Evolutionary conservation across 1,139 yeast species (phyloP).

Genomic region (Kodamaea fungicola): DNA sequence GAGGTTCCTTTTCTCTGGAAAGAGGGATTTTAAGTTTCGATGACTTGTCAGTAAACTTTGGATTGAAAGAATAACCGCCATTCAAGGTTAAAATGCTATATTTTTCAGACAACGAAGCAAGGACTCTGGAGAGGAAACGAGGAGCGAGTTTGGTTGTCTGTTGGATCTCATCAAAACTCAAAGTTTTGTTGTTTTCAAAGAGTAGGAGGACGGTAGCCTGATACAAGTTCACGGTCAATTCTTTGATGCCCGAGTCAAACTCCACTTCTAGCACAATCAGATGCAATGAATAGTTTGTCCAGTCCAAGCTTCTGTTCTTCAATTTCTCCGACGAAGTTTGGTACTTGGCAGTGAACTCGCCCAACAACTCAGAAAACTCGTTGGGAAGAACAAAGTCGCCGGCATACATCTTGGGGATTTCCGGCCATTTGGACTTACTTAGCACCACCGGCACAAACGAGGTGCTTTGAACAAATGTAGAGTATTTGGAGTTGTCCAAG

Average conservation of each 20-base stretch:
- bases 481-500: conserved; percentile 13
- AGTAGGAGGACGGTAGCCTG: conserved; percentile 35
- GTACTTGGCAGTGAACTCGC: conserved; percentile 11
- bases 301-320: conserved; percentile 18
- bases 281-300: conserved; percentile 27
- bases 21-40: conserved; percentile 31
- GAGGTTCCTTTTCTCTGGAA: conserved; percentile 21
- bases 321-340: conserved; percentile 10
- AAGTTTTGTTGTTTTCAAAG: conserved; percentile 23
- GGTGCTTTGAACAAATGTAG: conserved; percentile 6
- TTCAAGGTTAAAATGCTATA: conserved; percentile 20
- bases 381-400: conserved; percentile 15
- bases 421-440: conserved; percentile 41
- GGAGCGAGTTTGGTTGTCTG: conserved; percentile 24
- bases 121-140: conserved; percentile 22
- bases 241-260: conserved; percentile 32
- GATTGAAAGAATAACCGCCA: conserved; percentile 20
- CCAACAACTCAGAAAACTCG: conserved; percentile 8
- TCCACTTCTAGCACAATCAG: conserved; percentile 28
- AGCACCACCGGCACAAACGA: conserved; percentile 34
- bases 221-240: conserved; percentile 32
- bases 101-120: conserved; percentile 31
- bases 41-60: conserved; percentile 26
- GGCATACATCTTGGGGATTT: conserved; percentile 26
- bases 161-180: conserved; percentile 18